Conservation (phyloP, 192 early-diverging fungal genomes). For the Gryganskiella cystojenkinii region DNA sequence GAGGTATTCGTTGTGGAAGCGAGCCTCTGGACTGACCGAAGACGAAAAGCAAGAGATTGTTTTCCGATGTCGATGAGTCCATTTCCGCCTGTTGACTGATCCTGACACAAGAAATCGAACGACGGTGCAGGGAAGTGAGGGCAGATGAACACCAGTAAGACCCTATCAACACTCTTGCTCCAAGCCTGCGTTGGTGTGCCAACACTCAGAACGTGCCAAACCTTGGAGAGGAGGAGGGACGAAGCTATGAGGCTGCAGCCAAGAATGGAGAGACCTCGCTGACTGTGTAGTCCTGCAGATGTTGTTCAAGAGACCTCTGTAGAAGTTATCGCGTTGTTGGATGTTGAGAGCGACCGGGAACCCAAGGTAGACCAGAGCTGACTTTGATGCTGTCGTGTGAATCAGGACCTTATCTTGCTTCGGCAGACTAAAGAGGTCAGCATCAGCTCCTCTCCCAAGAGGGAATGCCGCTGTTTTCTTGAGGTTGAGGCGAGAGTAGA, state of each 20-base stretch:
- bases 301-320: constrained; percentile 7
- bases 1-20: too few species aligned
- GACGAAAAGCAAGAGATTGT: too few species aligned
- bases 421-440: constrained; percentile 1
- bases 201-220: constrained; percentile 10
- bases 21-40: too few species aligned
- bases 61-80: too few species aligned
- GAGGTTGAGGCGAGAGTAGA: constrained; percentile 32
- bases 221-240: constrained; percentile 1
- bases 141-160: too few species aligned
- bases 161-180: neutral
- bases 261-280: neutral
- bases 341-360: constrained; percentile 1
- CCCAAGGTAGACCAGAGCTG: constrained; percentile 6
- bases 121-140: too few species aligned
- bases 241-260: constrained; percentile 1
- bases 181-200: neutral
- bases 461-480: constrained; percentile 36
- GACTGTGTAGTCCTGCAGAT: neutral
- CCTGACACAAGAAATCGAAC: too few species aligned
- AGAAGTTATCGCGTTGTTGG: neutral
- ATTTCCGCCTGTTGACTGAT: too few species aligned
- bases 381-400: neutral
- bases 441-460: neutral
- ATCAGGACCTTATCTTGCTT: constrained; percentile 2